Evolutionary conservation across 108 stramenopile genomes (phyloP).

Genomic region (Pinguiococcus pyrenoidosus): DNA sequence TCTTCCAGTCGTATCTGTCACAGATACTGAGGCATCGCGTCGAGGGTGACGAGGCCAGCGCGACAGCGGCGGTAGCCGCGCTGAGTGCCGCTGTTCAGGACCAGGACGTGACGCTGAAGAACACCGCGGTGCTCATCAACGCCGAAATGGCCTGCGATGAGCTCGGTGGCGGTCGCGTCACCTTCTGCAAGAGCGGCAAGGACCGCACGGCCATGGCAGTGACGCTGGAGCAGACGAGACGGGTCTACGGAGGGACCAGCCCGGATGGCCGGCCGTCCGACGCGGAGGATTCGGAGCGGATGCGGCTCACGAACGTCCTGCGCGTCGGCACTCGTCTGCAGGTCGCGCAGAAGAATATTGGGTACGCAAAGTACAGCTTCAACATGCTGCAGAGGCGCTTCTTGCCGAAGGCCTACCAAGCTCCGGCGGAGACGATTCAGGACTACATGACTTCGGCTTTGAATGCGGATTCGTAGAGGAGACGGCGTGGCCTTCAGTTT

Average conservation of each 20-base stretch:
- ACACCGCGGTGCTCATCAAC: constrained; percentile 27
- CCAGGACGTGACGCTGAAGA: constrained; percentile 14
- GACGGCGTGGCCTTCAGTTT: too few species aligned
- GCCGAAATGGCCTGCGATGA: constrained; percentile 15
- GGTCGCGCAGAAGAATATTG: constrained; percentile 44
- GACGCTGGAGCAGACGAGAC: constrained; percentile 24
- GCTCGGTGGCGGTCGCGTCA: constrained; percentile 29
- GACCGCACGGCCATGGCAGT: constrained; percentile 32
- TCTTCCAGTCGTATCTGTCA: too few species aligned
- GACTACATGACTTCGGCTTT: constrained; percentile 30
- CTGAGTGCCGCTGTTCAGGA: neutral
- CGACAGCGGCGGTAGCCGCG: too few species aligned
- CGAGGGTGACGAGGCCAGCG: too few species aligned
- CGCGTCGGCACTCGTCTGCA: constrained; percentile 15
- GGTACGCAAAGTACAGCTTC: constrained; percentile 37
- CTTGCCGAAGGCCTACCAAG: constrained; percentile 31
- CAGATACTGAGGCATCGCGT: too few species aligned
- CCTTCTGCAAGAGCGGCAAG: constrained; percentile 37
- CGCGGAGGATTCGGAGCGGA: neutral
- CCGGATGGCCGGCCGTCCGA: neutral
- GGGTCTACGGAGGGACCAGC: neutral
- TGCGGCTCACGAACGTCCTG: constrained; percentile 18
- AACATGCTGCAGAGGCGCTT: constrained; percentile 39
- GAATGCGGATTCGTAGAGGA: constrained; percentile 29
- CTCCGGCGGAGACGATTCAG: constrained; percentile 26